phyloP scores from a whole-genome alignment of 225 moss, liverwort and hornwort species.

The Sphagnum tenellum region DNA sequence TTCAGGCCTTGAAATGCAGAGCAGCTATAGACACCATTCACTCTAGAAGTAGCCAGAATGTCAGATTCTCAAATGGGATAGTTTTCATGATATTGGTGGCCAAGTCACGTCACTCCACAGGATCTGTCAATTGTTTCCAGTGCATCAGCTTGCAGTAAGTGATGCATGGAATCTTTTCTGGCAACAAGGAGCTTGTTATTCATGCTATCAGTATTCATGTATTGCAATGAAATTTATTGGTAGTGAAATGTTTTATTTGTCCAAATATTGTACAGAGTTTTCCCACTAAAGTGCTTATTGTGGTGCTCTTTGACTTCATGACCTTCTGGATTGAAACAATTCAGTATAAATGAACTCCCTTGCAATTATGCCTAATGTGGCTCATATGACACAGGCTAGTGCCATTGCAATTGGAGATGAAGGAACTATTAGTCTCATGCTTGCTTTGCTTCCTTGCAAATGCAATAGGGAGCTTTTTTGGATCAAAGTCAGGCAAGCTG shows the following conservation, averaged over 20 bases:
- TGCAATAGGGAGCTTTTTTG: conserved; percentile 50
- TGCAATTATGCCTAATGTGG: too few species aligned
- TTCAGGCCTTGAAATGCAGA: conserved; percentile 11
- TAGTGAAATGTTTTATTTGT: too few species aligned
- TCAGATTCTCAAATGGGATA: conserved; percentile 21
- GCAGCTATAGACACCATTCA: neutral
- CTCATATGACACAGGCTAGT: conserved; percentile 43
- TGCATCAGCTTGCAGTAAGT: conserved; percentile 68
- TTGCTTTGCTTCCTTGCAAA: conserved; percentile 65
- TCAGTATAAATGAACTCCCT: too few species aligned
- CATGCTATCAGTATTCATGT: too few species aligned
- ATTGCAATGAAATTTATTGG: too few species aligned
- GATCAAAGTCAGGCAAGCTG: conserved; percentile 33
- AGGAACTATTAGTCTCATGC: conserved; percentile 85
- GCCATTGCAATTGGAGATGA: conserved; percentile 83
- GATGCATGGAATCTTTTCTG: too few species aligned
- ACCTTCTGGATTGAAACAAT: too few species aligned
- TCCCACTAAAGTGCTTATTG: too few species aligned
- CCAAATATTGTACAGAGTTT: too few species aligned
- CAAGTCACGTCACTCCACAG: conserved; percentile 74
- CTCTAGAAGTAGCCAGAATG: conserved; percentile 18
- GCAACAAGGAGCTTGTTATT: too few species aligned
- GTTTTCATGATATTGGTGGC: conserved; percentile 28
- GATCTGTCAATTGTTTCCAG: conserved; percentile 89
- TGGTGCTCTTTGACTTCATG: too few species aligned